These are phyloP conservation scores for Lodderomyces orthopsilosis DNA, from an alignment of 1,139 yeast species.

Conservation along the genomic window DNA sequence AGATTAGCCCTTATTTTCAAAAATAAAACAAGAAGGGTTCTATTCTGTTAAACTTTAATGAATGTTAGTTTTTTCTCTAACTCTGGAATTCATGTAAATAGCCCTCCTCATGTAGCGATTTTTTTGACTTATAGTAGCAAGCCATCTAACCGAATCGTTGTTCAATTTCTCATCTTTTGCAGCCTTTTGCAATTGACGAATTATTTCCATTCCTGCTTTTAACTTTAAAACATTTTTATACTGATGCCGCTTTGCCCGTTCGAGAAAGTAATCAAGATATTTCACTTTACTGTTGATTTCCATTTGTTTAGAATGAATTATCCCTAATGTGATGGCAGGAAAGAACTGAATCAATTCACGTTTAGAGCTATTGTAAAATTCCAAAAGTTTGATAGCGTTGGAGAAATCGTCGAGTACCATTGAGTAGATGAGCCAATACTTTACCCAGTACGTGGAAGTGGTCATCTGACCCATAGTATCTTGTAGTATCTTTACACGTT, in stretches of 20 bases:
- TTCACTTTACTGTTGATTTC: slow-evolving; percentile 18
- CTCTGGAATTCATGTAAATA: neutral
- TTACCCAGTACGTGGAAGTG: slow-evolving; percentile 17
- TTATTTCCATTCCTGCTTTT: slow-evolving; percentile 16
- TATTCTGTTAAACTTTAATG: too few species aligned
- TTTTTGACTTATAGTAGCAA: slow-evolving; percentile 14
- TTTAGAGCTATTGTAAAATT: slow-evolving; percentile 19
- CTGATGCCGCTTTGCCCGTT: slow-evolving; percentile 17
- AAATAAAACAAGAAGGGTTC: too few species aligned
- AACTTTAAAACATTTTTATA: slow-evolving; percentile 20
- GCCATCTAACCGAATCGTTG: slow-evolving; percentile 14
- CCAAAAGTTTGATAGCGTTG: slow-evolving; percentile 22
- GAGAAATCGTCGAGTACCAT: slow-evolving; percentile 27
- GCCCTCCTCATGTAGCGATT: slow-evolving; percentile 7
- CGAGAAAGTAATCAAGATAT: slow-evolving; percentile 21
- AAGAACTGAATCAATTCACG: slow-evolving; percentile 18
- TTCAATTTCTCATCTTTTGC: slow-evolving; percentile 3
- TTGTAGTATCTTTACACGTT: slow-evolving; percentile 14
- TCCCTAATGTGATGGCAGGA: slow-evolving; percentile 26
- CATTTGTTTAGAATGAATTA: slow-evolving; percentile 19
- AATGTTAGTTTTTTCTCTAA: too few species aligned
- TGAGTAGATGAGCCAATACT: slow-evolving; percentile 22
- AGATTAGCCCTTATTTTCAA: too few species aligned
- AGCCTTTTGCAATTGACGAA: slow-evolving; percentile 9
- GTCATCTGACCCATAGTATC: slow-evolving; percentile 18